These are phyloP conservation scores for Sphaerulina populicola DNA, from an alignment of 2,329 filamentous ascomycete genomes.

Conservation along the genomic window DNA sequence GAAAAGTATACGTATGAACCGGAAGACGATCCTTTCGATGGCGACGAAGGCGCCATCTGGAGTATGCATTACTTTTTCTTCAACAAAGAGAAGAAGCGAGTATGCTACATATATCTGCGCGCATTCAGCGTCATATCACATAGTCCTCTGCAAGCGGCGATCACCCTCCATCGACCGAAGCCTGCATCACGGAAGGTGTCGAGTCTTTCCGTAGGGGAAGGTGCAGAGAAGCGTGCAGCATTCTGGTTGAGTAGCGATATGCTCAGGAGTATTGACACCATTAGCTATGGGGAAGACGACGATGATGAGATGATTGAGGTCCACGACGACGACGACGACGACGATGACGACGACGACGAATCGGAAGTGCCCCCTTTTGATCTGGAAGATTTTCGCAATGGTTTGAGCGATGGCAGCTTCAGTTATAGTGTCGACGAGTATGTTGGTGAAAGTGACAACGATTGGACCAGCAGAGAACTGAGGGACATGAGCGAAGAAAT, in stretches of 20 bases:
- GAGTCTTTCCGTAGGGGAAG: conserved; percentile 38
- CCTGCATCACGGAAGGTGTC: conserved; percentile 24
- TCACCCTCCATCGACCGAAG: conserved; percentile 39
- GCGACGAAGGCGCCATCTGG: conserved; percentile 90
- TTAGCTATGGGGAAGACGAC: conserved; percentile 29
- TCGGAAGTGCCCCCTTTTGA: conserved; percentile 31
- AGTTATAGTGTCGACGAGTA: conserved; percentile 23
- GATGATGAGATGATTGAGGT: conserved; percentile 27
- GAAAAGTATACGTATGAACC: conserved; percentile 84
- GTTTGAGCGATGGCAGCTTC: conserved; percentile 29
- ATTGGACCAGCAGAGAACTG: conserved; percentile 18
- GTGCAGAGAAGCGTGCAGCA: conserved; percentile 69
- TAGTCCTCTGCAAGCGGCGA: conserved; percentile 42
- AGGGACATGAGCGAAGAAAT: conserved; percentile 30
- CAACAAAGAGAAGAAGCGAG: conserved; percentile 82
- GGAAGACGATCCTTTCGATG: conserved; percentile 80
- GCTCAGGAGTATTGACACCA: conserved; percentile 21
- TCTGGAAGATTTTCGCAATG: conserved; percentile 31
- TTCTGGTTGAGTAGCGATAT: conserved; percentile 76
- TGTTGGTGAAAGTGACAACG: conserved; percentile 14
- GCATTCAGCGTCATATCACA: conserved; percentile 71
- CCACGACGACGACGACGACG: conserved; percentile 22
- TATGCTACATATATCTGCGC: conserved; percentile 86
- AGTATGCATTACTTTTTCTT: conserved; percentile 96
- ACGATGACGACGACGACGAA: conserved; percentile 26